phyloP scores from a whole-genome alignment of 163 green algal genomes.

The Volvox carteri region DNA sequence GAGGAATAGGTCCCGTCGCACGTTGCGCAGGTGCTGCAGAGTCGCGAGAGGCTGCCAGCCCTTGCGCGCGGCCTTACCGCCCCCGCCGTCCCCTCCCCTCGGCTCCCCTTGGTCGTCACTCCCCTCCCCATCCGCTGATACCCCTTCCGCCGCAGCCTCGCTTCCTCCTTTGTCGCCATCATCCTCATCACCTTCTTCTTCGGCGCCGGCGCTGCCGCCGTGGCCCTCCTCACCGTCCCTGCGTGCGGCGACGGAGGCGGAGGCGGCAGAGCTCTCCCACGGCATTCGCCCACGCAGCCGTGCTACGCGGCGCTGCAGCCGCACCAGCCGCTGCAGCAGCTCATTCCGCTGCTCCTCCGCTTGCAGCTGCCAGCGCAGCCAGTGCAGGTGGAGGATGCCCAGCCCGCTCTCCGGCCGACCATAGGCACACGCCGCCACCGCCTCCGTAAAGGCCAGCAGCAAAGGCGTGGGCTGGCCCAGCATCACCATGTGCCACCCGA shows the following conservation, averaged over 20 bases:
- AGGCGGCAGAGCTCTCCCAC: too few species aligned
- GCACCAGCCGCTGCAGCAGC: not conserved
- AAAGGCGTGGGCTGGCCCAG: constrained; percentile 16
- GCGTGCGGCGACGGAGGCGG: too few species aligned
- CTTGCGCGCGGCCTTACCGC: not conserved
- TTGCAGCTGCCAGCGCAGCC: constrained; percentile 5
- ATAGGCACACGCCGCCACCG: not conserved
- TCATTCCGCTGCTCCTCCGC: not conserved
- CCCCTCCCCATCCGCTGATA: too few species aligned
- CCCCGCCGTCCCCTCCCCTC: too few species aligned
- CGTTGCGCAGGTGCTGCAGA: not conserved
- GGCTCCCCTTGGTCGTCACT: too few species aligned
- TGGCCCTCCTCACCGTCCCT: not conserved
- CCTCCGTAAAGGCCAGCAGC: not conserved
- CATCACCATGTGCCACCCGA: not conserved
- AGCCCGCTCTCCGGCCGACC: not conserved
- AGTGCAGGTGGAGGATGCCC: not conserved
- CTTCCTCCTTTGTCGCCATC: too few species aligned
- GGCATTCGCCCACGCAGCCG: too few species aligned
- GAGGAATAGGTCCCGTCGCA: not conserved
- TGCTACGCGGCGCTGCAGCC: not conserved
- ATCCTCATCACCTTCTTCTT: not conserved
- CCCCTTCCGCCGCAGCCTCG: too few species aligned
- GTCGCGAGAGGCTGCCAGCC: not conserved
- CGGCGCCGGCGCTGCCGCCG: not conserved